Conservation (phyloP, 2,329 filamentous ascomycete genomes). For the Penicillium crustosum region DNA sequence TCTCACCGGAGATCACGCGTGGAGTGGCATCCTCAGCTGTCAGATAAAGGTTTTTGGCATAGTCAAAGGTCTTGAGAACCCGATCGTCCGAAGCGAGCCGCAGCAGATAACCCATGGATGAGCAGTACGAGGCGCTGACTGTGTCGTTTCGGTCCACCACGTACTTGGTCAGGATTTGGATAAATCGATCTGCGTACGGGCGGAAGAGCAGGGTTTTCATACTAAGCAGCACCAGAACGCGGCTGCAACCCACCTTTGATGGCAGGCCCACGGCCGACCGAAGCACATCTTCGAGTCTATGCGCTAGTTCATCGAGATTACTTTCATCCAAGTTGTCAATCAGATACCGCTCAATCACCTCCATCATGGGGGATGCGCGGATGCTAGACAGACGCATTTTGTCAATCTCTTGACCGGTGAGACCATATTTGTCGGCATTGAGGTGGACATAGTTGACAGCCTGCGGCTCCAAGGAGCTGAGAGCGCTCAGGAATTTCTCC, state of each 20-base stretch:
- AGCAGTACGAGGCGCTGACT: conserved; percentile 84
- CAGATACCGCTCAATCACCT: conserved; percentile 79
- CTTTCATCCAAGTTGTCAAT: conserved; percentile 77
- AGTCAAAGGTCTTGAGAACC: conserved; percentile 55
- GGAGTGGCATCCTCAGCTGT: conserved; percentile 73
- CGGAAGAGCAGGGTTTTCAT: conserved; percentile 73
- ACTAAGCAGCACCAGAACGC: conserved; percentile 79
- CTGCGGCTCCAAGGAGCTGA: conserved; percentile 87
- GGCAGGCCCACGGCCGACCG: conserved; percentile 86
- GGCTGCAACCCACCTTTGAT: conserved; percentile 87
- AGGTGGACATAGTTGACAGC: conserved; percentile 90
- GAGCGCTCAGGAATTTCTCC: conserved; percentile 73
- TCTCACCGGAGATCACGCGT: conserved; percentile 75
- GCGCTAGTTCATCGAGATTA: conserved; percentile 73
- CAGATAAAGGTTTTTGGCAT: conserved; percentile 72
- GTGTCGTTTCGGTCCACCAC: conserved; percentile 91
- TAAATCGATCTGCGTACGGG: conserved; percentile 71
- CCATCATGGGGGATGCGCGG: conserved; percentile 82
- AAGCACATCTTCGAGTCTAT: conserved; percentile 73
- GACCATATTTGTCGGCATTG: conserved; percentile 77
- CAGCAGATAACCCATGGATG: conserved; percentile 80
- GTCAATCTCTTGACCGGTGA: conserved; percentile 87
- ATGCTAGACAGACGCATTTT: conserved; percentile 79
- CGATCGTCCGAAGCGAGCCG: conserved; percentile 61
- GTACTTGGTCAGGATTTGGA: conserved; percentile 76